Evolutionary conservation across 768 basidiomycete species (phyloP), one percentile per base, ranked within the genome.

Genomic region (Cyathus striatus): DNA sequence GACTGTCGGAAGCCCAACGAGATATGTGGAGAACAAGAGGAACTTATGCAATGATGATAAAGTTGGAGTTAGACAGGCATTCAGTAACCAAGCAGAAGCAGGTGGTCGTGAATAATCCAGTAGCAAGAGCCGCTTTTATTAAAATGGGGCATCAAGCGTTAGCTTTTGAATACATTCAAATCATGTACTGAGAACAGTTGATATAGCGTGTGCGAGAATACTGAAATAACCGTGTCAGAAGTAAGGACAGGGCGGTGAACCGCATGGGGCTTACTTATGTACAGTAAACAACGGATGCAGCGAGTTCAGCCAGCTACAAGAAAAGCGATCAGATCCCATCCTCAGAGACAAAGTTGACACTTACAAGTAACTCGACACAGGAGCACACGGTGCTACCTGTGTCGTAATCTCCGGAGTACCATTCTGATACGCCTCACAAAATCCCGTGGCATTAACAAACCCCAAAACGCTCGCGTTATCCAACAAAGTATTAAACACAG

Each of bases 351-450:
- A 25, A 21, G 40, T 12, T 5, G 14, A 16, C 5, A 66, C 78
- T 64, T 53, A 81, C 80, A 83, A 83, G 55, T 82, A 83, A 37
- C 66, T 81, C 16, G 76, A 78, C 22, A 78, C 80, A 2, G 81
- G 81, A 12, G 78, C 79, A 54, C 78, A 83, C 2, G 73, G 73
- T 5, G 67, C 56, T 10, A 72, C 66, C 58, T 82, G 77, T 27
- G 78, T 79, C n/a, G 72, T 76, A 34, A 41, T 48, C 6, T 66
- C 58, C 4, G 75, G 68, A 0, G 78, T 79, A 7, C 80, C 80
- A 49, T 76, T 78, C 55, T 76, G 60, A 55, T 83, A 83, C 2
- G 72, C 76, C 21, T 67, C 65, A 52, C 79, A 80, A 44, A 62
- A 84, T 3, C 80, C 80, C 1, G 79, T 82, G 1, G 63, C 50